Evolutionary conservation across 2,329 filamentous ascomycete genomes (phyloP), one percentile per base, ranked within the genome.

Genomic region (Capronia americana): DNA sequence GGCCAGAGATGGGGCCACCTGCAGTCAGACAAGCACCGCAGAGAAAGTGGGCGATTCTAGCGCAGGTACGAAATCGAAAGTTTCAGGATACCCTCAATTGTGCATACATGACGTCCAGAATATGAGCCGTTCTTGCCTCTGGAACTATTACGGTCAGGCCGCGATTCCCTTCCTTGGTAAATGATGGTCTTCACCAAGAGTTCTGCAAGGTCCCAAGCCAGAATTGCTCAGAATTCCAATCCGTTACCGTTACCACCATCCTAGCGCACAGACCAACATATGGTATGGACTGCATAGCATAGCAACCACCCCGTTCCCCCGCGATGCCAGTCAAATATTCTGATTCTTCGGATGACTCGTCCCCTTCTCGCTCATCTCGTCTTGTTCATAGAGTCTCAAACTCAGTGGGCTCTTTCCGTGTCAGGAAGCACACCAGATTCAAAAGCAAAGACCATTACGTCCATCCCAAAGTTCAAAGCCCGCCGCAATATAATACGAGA

Each of bases 1-100:
- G 70, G 72, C 46, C 75, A 79, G 63, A 77, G 77, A 73, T 73
- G 74, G 70, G 72, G 73, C 69, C 76, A 75, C 50, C 60, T 76
- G 53, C 67, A 70, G 30, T 57, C 68, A 14, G 69, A 70, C 56
- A 63, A 57, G 30, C 51, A 71, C n/a, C 70, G 75, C 54, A 65
- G 75, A 51, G 75, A 77, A 53, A 75, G 72, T 57, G 74, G 74
- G 23, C 69, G 74, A 54, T 76, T 75, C 64, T 76, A 63, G 63
- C 46, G 30, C 48, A 41, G 53, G 53, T 54, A 46, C 20, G 23
- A 50, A n/a, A 57, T 53, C 10, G 30, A 51, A 24, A 44, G 50
- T 38, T 38, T n/a, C n/a, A 11, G 41, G 51, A 61, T 65, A 44
- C 46, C 48, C 55, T 55, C 50, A 6, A 24, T 2, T 26, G 38